These are phyloP conservation scores for Fragaria ananassa DNA, from an alignment of 306 rosid species.

Conservation along the genomic window DNA sequence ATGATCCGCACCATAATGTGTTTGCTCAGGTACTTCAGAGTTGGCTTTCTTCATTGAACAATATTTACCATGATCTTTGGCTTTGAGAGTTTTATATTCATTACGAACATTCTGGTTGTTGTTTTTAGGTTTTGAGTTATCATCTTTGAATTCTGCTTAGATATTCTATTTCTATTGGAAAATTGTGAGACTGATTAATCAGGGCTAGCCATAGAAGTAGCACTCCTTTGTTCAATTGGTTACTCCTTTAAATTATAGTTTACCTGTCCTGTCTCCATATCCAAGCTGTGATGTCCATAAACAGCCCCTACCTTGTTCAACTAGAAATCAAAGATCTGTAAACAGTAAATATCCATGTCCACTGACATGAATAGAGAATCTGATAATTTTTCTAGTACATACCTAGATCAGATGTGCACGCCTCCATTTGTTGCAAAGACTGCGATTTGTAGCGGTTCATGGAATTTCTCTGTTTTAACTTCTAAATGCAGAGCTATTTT, in stretches of 20 bases:
- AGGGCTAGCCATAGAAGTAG: neutral
- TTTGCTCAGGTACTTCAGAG: conserved; percentile 70
- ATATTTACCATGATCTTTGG: neutral
- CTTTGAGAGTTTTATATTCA: neutral
- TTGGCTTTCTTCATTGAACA: neutral
- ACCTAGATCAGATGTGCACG: too few relatives aligned
- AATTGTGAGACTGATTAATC: neutral
- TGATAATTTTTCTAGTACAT: too few relatives aligned
- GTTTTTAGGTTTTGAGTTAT: neutral
- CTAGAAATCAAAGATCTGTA: too few relatives aligned
- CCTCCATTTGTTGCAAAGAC: too few relatives aligned
- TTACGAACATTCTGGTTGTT: neutral
- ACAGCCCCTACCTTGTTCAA: neutral
- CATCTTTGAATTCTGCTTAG: neutral
- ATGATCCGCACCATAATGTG: conserved; percentile 90
- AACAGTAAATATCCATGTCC: too few relatives aligned
- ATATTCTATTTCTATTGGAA: neutral
- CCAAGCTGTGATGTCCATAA: neutral
- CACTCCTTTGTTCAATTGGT: too few relatives aligned
- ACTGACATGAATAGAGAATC: too few relatives aligned
- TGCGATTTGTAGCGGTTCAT: too few relatives aligned
- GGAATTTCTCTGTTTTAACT: too few relatives aligned
- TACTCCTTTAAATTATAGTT: neutral
- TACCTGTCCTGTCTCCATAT: neutral
- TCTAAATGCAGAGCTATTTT: too few relatives aligned